Evolutionary conservation across 805 yeast species (phyloP).

Genomic region (Metschnikowia amazonensis): DNA sequence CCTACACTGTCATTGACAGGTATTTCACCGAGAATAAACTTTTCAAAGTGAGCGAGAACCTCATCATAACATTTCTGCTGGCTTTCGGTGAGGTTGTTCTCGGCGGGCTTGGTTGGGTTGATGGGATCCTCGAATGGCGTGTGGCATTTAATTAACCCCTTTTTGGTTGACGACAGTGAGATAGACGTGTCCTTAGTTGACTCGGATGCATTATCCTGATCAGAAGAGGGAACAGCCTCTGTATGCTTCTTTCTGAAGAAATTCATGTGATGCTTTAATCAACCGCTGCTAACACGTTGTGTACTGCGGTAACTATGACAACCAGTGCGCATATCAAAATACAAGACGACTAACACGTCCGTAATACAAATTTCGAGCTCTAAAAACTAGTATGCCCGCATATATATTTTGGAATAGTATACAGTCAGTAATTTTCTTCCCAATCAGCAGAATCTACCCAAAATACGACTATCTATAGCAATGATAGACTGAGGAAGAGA

Average conservation of each 20-base stretch:
- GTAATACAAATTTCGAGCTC: not conserved
- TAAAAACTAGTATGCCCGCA: too few relatives aligned
- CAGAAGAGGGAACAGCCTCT: constrained; percentile 10
- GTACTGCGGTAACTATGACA: not conserved
- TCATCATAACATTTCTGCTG: constrained; percentile 30
- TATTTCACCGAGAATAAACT: constrained; percentile 23
- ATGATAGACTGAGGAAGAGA: not conserved
- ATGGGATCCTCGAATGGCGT: constrained; percentile 40
- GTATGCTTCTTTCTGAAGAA: constrained; percentile 11
- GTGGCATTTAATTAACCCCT: constrained; percentile 30
- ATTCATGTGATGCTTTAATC: constrained; percentile 9
- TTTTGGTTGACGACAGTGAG: constrained; percentile 15
- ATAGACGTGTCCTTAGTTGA: constrained; percentile 16
- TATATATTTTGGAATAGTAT: too few relatives aligned
- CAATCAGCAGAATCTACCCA: not conserved
- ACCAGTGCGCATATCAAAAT: constrained; percentile 1
- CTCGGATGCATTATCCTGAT: constrained; percentile 15
- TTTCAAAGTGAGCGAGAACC: constrained; percentile 29
- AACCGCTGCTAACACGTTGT: not conserved
- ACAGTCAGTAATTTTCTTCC: not conserved
- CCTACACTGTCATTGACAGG: constrained; percentile 27
- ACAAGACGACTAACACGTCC: not conserved
- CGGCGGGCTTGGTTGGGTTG: constrained; percentile 31
- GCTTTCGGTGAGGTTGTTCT: constrained; percentile 25
- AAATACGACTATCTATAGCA: not conserved